Conservation (phyloP, 352 stramenopile species). For the Globisporangium nodosum region DNA sequence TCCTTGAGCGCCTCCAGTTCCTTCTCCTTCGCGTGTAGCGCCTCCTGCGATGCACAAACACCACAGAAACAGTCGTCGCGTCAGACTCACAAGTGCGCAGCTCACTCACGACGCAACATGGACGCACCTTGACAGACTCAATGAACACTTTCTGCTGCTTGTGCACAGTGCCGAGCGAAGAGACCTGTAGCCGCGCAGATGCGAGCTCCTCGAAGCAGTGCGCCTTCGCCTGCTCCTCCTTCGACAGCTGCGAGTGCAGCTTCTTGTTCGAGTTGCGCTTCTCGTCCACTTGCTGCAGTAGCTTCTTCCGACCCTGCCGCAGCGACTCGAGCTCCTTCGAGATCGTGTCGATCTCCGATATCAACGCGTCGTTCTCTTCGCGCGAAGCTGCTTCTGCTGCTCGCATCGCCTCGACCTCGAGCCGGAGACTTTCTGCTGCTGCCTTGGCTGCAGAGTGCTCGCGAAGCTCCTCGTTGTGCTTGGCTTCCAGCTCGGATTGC, state of each 20-base stretch:
- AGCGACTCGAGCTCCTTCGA: constrained; percentile 49
- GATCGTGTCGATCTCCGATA: constrained; percentile 69
- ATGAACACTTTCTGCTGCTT: constrained; percentile 72
- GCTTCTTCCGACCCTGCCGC: constrained; percentile 67
- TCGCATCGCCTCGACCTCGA: constrained; percentile 45
- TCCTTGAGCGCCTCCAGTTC: constrained; percentile 70
- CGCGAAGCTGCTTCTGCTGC: constrained; percentile 41
- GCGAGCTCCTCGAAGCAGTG: constrained; percentile 77
- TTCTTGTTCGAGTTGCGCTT: constrained; percentile 77
- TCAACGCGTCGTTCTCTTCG: constrained; percentile 73
- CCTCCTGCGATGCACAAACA: constrained; percentile 22
- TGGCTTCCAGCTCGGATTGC: constrained; percentile 27
- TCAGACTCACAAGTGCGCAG: no score
- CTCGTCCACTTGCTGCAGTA: constrained; percentile 70
- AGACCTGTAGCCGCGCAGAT: constrained; percentile 61
- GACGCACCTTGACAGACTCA: constrained; percentile 50
- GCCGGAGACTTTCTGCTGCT: constrained; percentile 26
- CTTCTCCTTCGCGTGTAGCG: constrained; percentile 46
- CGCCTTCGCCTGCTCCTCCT: constrained; percentile 59
- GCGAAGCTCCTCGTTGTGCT: constrained; percentile 28
- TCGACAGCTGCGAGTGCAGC: constrained; percentile 54
- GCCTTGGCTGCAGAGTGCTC: constrained; percentile 21
- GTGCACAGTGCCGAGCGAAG: constrained; percentile 66
- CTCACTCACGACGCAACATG: no score
- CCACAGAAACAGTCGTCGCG: background rate